Percentiles rank a stretch among this genome's conserved stretches.
These are phyloP conservation scores for Glycine soja DNA, from an alignment of 306 rosid species.

Conservation along the genomic window DNA sequence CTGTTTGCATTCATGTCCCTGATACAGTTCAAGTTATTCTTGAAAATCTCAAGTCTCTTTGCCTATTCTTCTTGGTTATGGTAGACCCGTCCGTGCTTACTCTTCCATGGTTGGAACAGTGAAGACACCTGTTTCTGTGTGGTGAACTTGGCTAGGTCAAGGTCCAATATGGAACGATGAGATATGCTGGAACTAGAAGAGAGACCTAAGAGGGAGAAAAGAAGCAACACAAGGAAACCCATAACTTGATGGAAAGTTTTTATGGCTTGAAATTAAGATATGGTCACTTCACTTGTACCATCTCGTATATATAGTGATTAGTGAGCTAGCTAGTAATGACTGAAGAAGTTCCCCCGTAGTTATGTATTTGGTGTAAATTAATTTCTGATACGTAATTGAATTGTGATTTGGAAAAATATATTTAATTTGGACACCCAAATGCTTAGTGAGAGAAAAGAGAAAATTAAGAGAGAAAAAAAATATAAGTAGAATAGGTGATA, in stretches of 20 bases:
- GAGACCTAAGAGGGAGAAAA: conserved; percentile 33
- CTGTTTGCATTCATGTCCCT: conserved; percentile 51
- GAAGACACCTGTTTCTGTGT: conserved; percentile 33
- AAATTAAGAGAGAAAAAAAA: no score
- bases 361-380: neutral
- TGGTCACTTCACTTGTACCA: neutral
- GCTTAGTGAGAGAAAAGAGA: no score
- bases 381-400: neutral
- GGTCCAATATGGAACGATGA: conserved; percentile 22
- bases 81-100: conserved; percentile 52
- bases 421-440: no score
- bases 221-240: conserved; percentile 5
- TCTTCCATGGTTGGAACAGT: conserved; percentile 58
- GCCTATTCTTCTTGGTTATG: conserved; percentile 49
- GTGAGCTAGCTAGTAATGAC: no score
- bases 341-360: neutral
- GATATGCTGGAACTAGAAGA: conserved; percentile 39
- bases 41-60: conserved; percentile 30
- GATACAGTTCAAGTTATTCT: conserved; percentile 51
- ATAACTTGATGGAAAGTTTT: neutral
- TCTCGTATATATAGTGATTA: neutral
- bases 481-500: no score
- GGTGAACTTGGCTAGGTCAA: neutral
- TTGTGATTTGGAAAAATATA: neutral
- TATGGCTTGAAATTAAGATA: neutral